Percentiles rank a stretch among this genome's conserved stretches.
phyloP scores from a whole-genome alignment of 2,329 filamentous ascomycete species.

The Botrytis galanthina region DNA sequence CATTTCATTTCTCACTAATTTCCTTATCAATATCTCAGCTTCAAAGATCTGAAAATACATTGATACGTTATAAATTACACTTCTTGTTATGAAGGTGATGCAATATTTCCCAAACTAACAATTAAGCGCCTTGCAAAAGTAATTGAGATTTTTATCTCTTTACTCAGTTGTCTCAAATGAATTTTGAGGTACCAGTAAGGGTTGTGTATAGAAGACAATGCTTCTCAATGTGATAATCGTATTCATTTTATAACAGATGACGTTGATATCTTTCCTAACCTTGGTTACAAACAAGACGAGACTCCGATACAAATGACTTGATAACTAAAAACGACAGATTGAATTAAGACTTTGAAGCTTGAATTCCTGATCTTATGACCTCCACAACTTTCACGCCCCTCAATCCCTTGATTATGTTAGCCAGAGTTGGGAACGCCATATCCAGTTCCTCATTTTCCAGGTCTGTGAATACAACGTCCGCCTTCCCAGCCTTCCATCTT shows the following conservation, averaged over 20 bases:
- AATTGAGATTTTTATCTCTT: rapidly evolving
- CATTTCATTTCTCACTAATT: too few species aligned
- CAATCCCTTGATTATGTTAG: conserved; percentile 26
- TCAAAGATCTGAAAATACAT: too few species aligned
- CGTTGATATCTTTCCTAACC: background rate
- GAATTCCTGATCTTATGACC: conserved; percentile 10
- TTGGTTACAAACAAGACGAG: background rate
- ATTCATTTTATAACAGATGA: background rate
- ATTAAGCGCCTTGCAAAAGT: background rate
- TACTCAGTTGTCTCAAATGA: background rate
- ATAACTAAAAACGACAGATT: background rate
- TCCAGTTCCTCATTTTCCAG: conserved; percentile 23
- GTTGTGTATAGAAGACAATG: background rate
- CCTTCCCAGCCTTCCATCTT: conserved; percentile 23
- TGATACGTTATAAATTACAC: too few species aligned
- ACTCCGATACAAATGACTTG: background rate
- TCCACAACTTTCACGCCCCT: conserved; percentile 23
- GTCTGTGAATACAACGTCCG: conserved; percentile 24
- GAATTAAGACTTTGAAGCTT: background rate
- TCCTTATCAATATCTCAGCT: too few species aligned
- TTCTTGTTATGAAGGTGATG: too few species aligned
- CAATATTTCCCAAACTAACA: too few species aligned
- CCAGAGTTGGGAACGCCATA: conserved; percentile 26
- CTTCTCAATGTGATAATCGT: background rate
- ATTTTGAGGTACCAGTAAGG: rapidly evolving